Base-by-base conservation (phyloP, 129 eudicot species). In the Pseudognaphalium luteoalbum region DNA sequence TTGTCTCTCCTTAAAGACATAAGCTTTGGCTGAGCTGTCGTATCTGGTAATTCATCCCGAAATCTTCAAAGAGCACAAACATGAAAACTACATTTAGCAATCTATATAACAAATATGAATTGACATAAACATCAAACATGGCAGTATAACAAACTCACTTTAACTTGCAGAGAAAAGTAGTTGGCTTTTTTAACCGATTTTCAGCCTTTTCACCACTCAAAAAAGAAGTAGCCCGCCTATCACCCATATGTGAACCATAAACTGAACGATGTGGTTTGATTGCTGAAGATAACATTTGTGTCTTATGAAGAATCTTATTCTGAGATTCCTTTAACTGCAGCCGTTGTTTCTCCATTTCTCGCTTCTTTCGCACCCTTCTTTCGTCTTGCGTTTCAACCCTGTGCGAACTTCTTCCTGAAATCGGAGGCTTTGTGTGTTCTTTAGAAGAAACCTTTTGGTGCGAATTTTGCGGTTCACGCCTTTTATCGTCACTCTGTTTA, bases 31-130 rank as follows among this genome's bases (percentile, higher is more conserved):
- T 93, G 96, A 29, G 90, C 91, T 12, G 92, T 85, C 28, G 89
- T 81, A 82, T 93, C 97, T 66, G 98, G 98, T 54, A 93, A 81
- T 79, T 93, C 98, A 85, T 93, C 85, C 59, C 97, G 92, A 79
- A 93, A 93, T 86, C 98, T 93, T 71, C 86, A 87, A 80, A 78
- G 56, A 65, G 50, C 71, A 78, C 68, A 68, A 59, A 69, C 80
- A 56, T 12, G 51, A 2, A 68, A 51, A 68, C 3, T 22, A 54
- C 2, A 79, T 63, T 28, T 75, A 80, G 75, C 25, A 41, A 41
- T 41, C 10, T 41, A 41, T 41, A 9, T 14, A 9, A 9, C 12
- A 4, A 41, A 12, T 8, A 41, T 41, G 14, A 9, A 41, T 2
- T 41, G 12, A 10, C 2, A 8, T 41, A 41, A 25, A 25, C 28